Base-by-base conservation (phyloP, 768 basidiomycete genomes). In the Termitomyces sp. region DNA sequence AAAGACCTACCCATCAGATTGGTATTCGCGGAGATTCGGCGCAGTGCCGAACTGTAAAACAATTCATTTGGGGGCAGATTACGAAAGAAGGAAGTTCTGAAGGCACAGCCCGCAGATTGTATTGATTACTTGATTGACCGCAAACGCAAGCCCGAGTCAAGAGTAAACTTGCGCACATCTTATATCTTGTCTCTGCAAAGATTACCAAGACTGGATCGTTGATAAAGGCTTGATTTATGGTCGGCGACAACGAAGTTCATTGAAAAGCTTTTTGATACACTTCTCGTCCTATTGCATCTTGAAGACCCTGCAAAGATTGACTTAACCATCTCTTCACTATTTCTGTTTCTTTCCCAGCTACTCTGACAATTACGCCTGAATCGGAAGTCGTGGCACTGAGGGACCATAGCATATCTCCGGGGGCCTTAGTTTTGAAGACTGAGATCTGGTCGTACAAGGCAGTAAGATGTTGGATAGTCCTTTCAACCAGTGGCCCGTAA, bases 381-480 rank as follows among this genome's bases (percentile, higher is more conserved):
- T 71, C 68, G 22, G 74, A 69, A 42, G 69, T 65, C 45, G 93
- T 71, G 13, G 76, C 68, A 65, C 90, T 94, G 63, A 91, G 74
- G 20, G 89, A 91, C 95, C 96, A 98, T 32, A 95, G 69, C 61
- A 95, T 72, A 20, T 78, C 77, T n/a, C 78, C 76, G 1, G 91
- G 89, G 2, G 67, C 69, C 66, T 68, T 82, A 73, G 80, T 67
- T 64, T 80, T 78, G 70, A 91, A 89, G 56, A 97, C 85, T 4
- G 80, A 78, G 33, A 86, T 84, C 16, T 72, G 62, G 50, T 76
- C 72, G 63, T 88, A 87, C 62, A 78, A 69, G 22, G 61, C 70
- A 24, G 72, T 66, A 49, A 98, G 74, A 48, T 77, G 69, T 1
- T 68, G 55, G 33, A 89, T 74, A 5, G 87, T 72, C 1, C 65